Evolutionary conservation across 2,329 filamentous ascomycete genomes (phyloP).

Genomic region (Didymellaceae sp.): DNA sequence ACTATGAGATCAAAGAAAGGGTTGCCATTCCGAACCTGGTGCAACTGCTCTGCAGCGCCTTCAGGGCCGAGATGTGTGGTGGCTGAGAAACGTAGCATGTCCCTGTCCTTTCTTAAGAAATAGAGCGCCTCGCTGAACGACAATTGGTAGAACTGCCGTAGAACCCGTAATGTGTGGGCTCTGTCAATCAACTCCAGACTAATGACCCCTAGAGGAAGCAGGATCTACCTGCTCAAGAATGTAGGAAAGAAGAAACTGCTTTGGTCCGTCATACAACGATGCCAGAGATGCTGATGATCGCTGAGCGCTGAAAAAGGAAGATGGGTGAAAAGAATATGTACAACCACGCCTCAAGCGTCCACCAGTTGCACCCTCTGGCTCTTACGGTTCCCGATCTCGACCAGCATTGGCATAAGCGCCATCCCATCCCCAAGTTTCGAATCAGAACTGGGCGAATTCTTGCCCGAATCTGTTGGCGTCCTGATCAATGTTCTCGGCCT

Average conservation of each 20-base stretch:
- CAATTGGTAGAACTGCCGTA: neutral
- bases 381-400: slow-evolving; percentile 45
- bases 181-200: neutral
- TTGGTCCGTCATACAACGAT: too few species aligned
- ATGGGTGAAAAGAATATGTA: neutral
- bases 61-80: neutral
- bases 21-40: neutral
- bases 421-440: slow-evolving; percentile 35
- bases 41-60: slow-evolving; percentile 15
- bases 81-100: slow-evolving; percentile 4
- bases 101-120: neutral
- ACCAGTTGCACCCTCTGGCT: slow-evolving; percentile 46
- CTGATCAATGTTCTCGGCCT: slow-evolving; percentile 30
- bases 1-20: too few species aligned
- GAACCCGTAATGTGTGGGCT: neutral
- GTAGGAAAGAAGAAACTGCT: neutral
- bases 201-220: slow-evolving; percentile 5
- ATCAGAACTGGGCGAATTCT: slow-evolving; percentile 22
- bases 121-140: slow-evolving; percentile 6
- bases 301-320: neutral
- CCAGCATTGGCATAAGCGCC: slow-evolving; percentile 44
- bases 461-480: slow-evolving; percentile 12
- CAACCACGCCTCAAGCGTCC: slow-evolving; percentile 37
- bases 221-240: slow-evolving; percentile 11
- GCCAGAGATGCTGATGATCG: too few species aligned